Percentiles rank a stretch among this genome's conserved stretches.
These are phyloP conservation scores for Acrodontium crateriforme DNA, from an alignment of 2,329 filamentous ascomycete genomes.

Conservation along the genomic window DNA sequence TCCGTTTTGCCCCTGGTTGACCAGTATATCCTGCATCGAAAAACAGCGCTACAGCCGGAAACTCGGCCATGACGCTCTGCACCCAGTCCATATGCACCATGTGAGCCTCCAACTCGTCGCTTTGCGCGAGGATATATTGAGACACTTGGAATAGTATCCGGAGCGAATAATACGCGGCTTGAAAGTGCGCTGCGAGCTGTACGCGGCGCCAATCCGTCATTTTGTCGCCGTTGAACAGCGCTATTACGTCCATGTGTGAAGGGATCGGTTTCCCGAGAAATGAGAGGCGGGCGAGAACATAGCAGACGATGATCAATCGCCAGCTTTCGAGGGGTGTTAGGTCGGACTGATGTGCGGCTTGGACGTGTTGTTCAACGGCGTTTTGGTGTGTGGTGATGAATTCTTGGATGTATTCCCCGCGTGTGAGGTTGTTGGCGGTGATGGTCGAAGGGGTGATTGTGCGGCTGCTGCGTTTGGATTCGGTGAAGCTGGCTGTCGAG, in stretches of 20 bases:
- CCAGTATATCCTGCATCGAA: too few species aligned
- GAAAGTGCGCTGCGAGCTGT: conserved; percentile 27
- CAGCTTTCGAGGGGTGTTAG: conserved; percentile 6
- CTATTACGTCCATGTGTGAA: conserved; percentile 7
- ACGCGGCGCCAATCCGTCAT: conserved; percentile 24
- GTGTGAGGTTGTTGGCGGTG: neutral
- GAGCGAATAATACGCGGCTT: conserved; percentile 30
- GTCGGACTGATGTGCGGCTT: too few species aligned
- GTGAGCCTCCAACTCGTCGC: too few species aligned
- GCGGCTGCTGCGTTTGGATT: conserved; percentile 25
- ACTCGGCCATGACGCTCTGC: too few species aligned
- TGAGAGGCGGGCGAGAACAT: conserved; percentile 6
- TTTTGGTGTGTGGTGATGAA: neutral
- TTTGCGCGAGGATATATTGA: conserved; percentile 2
- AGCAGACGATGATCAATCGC: conserved; percentile 10
- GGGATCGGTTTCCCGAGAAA: conserved; percentile 9
- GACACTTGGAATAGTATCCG: conserved; percentile 28
- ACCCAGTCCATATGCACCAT: too few species aligned
- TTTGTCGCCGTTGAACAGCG: conserved; percentile 18
- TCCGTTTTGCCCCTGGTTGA: too few species aligned
- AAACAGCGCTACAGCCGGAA: too few species aligned
- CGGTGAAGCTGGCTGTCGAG: conserved; percentile 14
- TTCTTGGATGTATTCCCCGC: neutral
- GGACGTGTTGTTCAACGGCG: too few species aligned
- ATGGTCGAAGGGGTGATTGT: conserved; percentile 9